phyloP scores from a whole-genome alignment of 2,329 filamentous ascomycete species.

The Botrytis byssoidea region DNA sequence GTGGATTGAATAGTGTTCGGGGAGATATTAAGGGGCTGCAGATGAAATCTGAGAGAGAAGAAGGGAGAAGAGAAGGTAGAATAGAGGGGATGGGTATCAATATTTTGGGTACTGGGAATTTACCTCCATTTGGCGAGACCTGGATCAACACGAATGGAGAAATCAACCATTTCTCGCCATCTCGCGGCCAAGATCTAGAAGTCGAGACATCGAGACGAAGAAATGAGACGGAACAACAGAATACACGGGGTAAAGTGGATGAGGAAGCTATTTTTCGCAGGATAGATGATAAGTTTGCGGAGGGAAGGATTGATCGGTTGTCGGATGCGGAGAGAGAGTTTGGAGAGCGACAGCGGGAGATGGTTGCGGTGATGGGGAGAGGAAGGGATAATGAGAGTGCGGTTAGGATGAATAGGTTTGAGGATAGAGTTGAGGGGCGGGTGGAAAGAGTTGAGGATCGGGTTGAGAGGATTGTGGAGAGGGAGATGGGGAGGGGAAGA shows the following conservation, averaged over 20 bases:
- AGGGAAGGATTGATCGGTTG: neutral
- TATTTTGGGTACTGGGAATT: too few species aligned
- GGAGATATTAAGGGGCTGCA: neutral
- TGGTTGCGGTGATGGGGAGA: neutral
- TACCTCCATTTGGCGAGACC: neutral
- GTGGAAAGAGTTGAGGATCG: neutral
- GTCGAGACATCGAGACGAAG: neutral
- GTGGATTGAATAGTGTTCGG: conserved; percentile 2
- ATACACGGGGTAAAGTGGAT: neutral
- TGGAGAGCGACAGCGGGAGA: neutral
- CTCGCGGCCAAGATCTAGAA: neutral
- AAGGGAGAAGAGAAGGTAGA: neutral
- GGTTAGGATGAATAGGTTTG: neutral
- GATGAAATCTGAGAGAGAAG: conserved; percentile 3
- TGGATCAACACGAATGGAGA: neutral
- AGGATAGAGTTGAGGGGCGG: neutral
- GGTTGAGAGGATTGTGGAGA: neutral
- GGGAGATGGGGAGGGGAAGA: neutral
- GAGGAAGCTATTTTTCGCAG: neutral
- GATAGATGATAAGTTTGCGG: neutral
- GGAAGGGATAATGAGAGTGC: neutral
- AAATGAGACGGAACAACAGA: neutral
- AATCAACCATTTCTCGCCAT: neutral
- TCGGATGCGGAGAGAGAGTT: neutral
- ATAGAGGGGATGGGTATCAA: neutral